Base-by-base conservation (phyloP, 768 basidiomycete species). In the Lepiota venenata region DNA sequence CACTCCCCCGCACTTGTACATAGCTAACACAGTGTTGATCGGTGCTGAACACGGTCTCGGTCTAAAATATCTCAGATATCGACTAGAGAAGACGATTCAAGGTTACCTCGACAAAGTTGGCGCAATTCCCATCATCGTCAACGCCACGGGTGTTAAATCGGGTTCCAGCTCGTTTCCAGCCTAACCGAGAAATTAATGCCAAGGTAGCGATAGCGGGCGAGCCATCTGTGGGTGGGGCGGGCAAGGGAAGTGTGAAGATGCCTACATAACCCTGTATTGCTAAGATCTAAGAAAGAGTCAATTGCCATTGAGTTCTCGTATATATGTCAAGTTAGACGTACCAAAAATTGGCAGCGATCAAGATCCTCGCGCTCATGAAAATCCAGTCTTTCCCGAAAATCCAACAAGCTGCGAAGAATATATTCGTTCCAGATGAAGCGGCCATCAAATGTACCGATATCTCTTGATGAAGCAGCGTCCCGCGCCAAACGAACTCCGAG, bases 111-210 rank as follows among this genome's bases (percentile, higher is more conserved):
- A 96, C 96, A 69, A 97, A 98, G 65, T 98, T 98, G 29, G 96
- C 96, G 27, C 87, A 88, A 65, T 94, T 86, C 36, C 95, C 93
- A 59, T 94, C 91, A 65, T 97, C 95, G 64, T 98, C 95, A 9
- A 98, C 90, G 1, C 96, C 96, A 55, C 96, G 82, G 11, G 94
- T 94, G 67, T 97, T 98, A 74, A 98, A 99, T 37, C 97, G 83
- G 16, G 97, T 98, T 2, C 97, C 97, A 21, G 97, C 95, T 59
- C 96, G 80, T 71, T 93, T 95, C 87, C 91, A 95, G 9, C 94
- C 88, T 4, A 98, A 77, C 38, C 97, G 78, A 11, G 90, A 93
- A 47, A 98, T 88, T 53, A 99, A 71, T 3, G 86, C 82, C 18
- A 97, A 68, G 1, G 89, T 90, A 3, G 83, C 88, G 55, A 91